Evolutionary conservation across 1,284 basidiomycete species (phyloP).

Genomic region (Singerocomus rubriflavus): DNA sequence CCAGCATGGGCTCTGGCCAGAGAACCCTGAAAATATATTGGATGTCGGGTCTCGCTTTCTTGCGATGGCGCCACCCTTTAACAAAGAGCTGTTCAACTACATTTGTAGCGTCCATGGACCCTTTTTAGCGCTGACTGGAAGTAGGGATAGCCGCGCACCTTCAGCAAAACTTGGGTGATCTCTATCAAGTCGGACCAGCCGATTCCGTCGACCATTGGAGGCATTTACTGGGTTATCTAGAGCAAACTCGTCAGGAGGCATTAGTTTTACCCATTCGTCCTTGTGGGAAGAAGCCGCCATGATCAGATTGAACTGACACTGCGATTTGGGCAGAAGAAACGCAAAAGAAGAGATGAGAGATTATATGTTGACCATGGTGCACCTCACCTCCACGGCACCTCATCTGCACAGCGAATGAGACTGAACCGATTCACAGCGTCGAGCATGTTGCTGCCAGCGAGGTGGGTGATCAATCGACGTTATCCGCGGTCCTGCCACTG

Average conservation of each 20-base stretch:
- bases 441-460: slow-evolving; percentile 13
- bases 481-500: slow-evolving; percentile 11
- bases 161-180: slow-evolving; percentile 22
- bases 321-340: background rate
- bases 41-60: slow-evolving; percentile 49
- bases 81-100: slow-evolving; percentile 50
- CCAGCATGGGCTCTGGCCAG: slow-evolving; percentile 41
- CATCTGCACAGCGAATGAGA: slow-evolving; percentile 14
- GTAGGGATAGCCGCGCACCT: slow-evolving; percentile 18
- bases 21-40: slow-evolving; percentile 52
- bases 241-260: slow-evolving; percentile 43
- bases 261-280: slow-evolving; percentile 31
- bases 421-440: slow-evolving; percentile 2
- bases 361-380: slow-evolving; percentile 21
- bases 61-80: slow-evolving; percentile 55
- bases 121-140: background rate
- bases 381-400: slow-evolving; percentile 26
- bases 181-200: slow-evolving; percentile 35
- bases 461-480: slow-evolving; percentile 18
- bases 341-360: slow-evolving; percentile 3
- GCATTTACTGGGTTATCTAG: slow-evolving; percentile 41
- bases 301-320: slow-evolving; percentile 8
- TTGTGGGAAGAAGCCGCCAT: slow-evolving; percentile 17
- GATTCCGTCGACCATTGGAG: slow-evolving; percentile 34
- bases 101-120: slow-evolving; percentile 1